Percentiles rank a stretch among this genome's conserved stretches.
These are phyloP conservation scores for Penicillium oxalicum DNA, from an alignment of 2,329 filamentous ascomycete genomes.

Conservation along the genomic window DNA sequence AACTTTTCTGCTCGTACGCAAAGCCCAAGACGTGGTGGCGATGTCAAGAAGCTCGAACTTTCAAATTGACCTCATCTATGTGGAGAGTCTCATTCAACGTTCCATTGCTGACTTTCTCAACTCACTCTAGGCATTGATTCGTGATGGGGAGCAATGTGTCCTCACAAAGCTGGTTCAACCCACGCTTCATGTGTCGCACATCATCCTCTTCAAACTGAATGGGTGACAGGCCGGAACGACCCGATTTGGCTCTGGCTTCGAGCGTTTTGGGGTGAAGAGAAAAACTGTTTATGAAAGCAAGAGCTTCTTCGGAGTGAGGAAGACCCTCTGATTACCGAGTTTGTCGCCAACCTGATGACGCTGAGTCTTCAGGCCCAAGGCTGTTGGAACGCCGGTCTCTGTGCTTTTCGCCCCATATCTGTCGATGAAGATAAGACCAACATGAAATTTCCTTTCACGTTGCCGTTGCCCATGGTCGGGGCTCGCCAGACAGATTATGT, in stretches of 20 bases:
- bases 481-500: not conserved
- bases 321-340: not conserved
- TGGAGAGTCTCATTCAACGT: too few relatives aligned
- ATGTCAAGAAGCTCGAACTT: too few relatives aligned
- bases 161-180: not conserved
- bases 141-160: not conserved
- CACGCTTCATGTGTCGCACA: not conserved
- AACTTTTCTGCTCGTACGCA: too few relatives aligned
- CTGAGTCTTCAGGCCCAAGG: not conserved
- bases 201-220: not conserved
- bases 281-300: not conserved
- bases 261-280: not conserved
- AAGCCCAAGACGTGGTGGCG: too few relatives aligned
- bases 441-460: slow-evolving; percentile 4
- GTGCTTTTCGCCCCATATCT: slow-evolving; percentile 1
- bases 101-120: too few relatives aligned
- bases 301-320: not conserved
- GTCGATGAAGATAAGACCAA: not conserved
- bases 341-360: not conserved
- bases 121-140: not conserved
- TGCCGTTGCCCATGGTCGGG: not conserved
- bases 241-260: not conserved
- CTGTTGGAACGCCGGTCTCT: not conserved
- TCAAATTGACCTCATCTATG: too few relatives aligned
- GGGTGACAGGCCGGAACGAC: not conserved